These are phyloP conservation scores for Talaromyces nanjingensis DNA, from an alignment of 495 filamentous ascomycete species.

Conservation along the genomic window DNA sequence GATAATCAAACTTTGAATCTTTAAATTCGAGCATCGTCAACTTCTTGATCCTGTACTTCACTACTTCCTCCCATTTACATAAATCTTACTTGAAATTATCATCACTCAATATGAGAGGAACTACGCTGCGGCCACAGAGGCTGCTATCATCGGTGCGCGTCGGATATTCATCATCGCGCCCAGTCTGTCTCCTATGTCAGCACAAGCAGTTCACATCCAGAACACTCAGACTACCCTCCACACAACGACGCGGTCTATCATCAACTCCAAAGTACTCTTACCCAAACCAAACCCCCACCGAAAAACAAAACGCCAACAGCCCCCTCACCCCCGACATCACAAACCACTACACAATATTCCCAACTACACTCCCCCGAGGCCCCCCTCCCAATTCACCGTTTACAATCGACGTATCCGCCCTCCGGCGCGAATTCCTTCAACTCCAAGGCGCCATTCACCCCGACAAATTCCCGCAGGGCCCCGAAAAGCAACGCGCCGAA, in stretches of 20 bases:
- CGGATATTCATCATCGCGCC: neutral
- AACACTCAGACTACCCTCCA: neutral
- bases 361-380: constrained; percentile 67
- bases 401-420: constrained; percentile 52
- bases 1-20: neutral
- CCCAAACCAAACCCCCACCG: neutral
- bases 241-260: neutral
- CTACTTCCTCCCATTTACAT: neutral
- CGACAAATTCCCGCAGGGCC: constrained; percentile 57
- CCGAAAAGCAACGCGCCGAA: constrained; percentile 57
- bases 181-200: constrained; percentile 6
- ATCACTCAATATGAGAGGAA: neutral
- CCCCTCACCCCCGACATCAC: constrained; percentile 28
- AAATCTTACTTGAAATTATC: no score
- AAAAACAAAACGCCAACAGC: constrained; percentile 5
- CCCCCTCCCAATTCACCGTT: constrained; percentile 76
- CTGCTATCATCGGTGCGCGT: neutral
- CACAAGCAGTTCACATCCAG: neutral
- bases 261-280: neutral
- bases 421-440: constrained; percentile 79
- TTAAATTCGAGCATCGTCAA: neutral
- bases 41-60: neutral
- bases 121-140: constrained; percentile 3
- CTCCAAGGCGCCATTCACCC: constrained; percentile 78
- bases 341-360: constrained; percentile 85